Conservation (phyloP, 805 yeast species). For the Saccharomycopsis schoenii region DNA sequence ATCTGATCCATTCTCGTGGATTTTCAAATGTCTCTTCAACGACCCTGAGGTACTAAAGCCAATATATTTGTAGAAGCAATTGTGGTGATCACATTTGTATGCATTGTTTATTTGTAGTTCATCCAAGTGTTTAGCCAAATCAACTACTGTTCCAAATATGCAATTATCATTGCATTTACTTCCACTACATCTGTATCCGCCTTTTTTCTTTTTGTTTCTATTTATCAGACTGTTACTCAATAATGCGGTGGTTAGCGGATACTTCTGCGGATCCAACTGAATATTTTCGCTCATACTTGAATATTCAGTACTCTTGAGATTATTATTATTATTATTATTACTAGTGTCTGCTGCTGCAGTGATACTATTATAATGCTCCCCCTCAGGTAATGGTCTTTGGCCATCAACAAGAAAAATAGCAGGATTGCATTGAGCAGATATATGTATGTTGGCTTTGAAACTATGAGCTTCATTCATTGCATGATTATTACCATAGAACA, state of each 20-base stretch:
- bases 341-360: too few relatives aligned
- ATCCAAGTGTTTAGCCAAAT: slow-evolving; percentile 16
- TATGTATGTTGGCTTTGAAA: too few relatives aligned
- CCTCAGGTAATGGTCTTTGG: too few relatives aligned
- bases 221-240: slow-evolving; percentile 9
- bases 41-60: slow-evolving; percentile 17
- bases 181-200: slow-evolving; percentile 17
- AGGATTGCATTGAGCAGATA: too few relatives aligned
- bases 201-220: slow-evolving; percentile 16
- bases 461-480: too few relatives aligned
- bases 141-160: slow-evolving; percentile 11
- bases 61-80: slow-evolving; percentile 15
- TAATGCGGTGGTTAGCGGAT: slow-evolving; percentile 5
- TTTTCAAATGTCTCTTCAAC: slow-evolving; percentile 15
- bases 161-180: slow-evolving; percentile 11
- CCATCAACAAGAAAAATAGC: too few relatives aligned
- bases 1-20: slow-evolving; percentile 6
- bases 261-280: neutral
- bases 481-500: too few relatives aligned
- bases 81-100: slow-evolving; percentile 11
- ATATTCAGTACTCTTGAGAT: neutral
- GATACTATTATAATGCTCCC: too few relatives aligned
- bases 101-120: slow-evolving; percentile 9
- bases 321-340: too few relatives aligned
- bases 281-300: neutral